Evolutionary conservation across 192 early-diverging fungal species (phyloP).

Genomic region (Coemansia sp.): DNA sequence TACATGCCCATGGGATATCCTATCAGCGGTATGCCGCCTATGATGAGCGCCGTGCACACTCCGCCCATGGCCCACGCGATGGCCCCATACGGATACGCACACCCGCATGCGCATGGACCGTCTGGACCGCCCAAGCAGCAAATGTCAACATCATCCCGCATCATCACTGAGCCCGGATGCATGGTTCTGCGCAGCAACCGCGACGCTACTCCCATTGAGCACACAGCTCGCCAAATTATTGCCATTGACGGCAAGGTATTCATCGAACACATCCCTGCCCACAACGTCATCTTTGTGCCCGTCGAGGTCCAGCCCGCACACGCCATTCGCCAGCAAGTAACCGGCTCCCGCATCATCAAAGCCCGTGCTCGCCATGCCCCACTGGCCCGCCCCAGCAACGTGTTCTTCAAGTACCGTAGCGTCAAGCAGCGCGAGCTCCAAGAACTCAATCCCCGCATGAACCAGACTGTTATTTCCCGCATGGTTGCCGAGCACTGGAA

Average conservation of each 20-base stretch:
- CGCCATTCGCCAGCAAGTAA: constrained; percentile 11
- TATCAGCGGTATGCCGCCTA: not conserved
- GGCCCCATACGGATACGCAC: not conserved
- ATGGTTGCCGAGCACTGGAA: constrained; percentile 57
- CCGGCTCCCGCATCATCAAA: constrained; percentile 20
- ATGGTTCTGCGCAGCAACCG: constrained; percentile 25
- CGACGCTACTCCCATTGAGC: constrained; percentile 16
- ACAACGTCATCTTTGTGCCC: constrained; percentile 47
- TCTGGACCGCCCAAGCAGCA: constrained; percentile 11
- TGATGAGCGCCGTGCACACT: not conserved
- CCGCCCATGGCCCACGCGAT: constrained; percentile 1
- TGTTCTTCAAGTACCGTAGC: constrained; percentile 57
- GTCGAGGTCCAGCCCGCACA: constrained; percentile 5
- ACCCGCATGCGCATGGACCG: not conserved
- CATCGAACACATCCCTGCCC: constrained; percentile 40
- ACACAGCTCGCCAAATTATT: constrained; percentile 36
- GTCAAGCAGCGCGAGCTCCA: constrained; percentile 46
- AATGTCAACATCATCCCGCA: constrained; percentile 25
- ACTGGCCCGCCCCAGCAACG: constrained; percentile 46
- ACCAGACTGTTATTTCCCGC: constrained; percentile 54
- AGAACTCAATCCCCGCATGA: constrained; percentile 40
- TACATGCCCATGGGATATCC: not conserved
- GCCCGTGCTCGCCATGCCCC: constrained; percentile 3
- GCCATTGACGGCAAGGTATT: constrained; percentile 39
- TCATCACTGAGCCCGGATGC: constrained; percentile 42